Evolutionary conservation across 768 basidiomycete species (phyloP), one percentile per base, ranked within the genome.

Genomic region (Melanogaster broomeanus): DNA sequence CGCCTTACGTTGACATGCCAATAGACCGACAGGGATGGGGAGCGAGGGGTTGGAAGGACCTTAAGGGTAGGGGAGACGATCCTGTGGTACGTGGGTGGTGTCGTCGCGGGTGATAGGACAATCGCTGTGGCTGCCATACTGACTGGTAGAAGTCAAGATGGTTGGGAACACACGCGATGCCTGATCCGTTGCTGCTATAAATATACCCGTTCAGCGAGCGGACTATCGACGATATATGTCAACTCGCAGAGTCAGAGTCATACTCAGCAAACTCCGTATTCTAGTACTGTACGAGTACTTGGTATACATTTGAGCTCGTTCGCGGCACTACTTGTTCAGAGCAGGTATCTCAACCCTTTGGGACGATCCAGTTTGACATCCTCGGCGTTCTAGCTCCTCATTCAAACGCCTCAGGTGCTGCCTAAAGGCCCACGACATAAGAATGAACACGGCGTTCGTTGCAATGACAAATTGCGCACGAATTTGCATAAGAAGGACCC

Each of bases 391-490:
- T 28, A 72, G 57, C 55, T 68, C 58, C 48, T 47, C 57, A 57
- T 83, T 84, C 41, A 79, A 53, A 18, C 55, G 53, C 24, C 55
- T 61, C 41, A 85, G 65, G 52, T 82, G 71, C n/a, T 55, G 56
- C 45, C 78, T 72, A 63, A 84, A 81, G n/a, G 66, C 52, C 58
- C 75, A 72, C 53, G 75, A 77, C 70, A 85, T 75, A 24, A 78
- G 56, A 30, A 83, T 79, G 7, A 77, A 71, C 27, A 78, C 48
- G 6, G 74, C 76, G 56, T 73, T 82, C 53, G 79, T 76, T 46
- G 79, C 72, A 39, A 87, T 84, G 70, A n/a, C 86, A 89, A 51
- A 94, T 87, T 21, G 76, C 80, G 69, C 84, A 94, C 2, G 88
- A 88, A 38, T 78, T 74, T 12, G 69, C 69, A 66, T 93, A 93